Evolutionary conservation across 768 basidiomycete species (phyloP).

Genomic region (Floccularia luteovirens): DNA sequence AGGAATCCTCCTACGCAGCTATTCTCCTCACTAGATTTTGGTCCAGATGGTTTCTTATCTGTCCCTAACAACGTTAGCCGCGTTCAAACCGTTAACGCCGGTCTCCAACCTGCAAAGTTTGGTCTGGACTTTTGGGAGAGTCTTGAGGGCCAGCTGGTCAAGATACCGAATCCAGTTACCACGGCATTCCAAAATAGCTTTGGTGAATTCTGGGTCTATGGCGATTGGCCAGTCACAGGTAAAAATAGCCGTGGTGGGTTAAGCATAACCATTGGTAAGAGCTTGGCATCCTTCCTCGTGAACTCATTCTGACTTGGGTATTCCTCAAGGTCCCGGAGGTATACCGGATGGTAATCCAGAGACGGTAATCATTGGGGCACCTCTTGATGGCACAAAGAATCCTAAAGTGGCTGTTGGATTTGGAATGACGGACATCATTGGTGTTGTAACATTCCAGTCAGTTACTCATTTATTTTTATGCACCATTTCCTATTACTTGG

Average conservation of each 20-base stretch:
- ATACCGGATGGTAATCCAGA: constrained; percentile 56
- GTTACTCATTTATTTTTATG: constrained; percentile 8
- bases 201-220: constrained; percentile 53
- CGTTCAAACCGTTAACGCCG: constrained; percentile 35
- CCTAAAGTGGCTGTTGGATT: constrained; percentile 41
- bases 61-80: constrained; percentile 46
- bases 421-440: constrained; percentile 41
- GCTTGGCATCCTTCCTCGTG: not conserved
- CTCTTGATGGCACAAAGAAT: constrained; percentile 45
- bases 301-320: constrained; percentile 3
- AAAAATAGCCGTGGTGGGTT: constrained; percentile 50
- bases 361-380: constrained; percentile 41
- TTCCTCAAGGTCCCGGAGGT: constrained; percentile 30
- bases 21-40: constrained; percentile 41
- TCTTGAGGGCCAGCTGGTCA: constrained; percentile 51
- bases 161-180: constrained; percentile 37
- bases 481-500: not conserved
- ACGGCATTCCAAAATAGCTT: constrained; percentile 43
- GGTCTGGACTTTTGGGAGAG: constrained; percentile 63
- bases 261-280: constrained; percentile 38
- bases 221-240: constrained; percentile 48
- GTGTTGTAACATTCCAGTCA: constrained; percentile 47
- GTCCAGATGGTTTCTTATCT: constrained; percentile 46
- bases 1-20: constrained; percentile 43
- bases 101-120: constrained; percentile 39